Conservation (phyloP, 805 yeast genomes). For the Scheffersomyces lignosus region DNA sequence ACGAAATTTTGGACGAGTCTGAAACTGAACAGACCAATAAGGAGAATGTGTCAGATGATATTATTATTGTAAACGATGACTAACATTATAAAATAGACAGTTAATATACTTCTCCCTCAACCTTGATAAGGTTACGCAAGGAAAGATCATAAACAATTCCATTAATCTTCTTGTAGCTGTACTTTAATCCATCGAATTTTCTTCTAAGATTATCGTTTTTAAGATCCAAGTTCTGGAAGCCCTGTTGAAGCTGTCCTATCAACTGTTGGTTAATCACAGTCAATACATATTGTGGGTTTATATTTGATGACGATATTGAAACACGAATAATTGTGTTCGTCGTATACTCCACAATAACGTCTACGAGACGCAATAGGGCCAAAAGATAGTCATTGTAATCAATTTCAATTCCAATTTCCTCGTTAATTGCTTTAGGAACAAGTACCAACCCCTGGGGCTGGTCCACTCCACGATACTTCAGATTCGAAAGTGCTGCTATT, state of each 20-base stretch:
- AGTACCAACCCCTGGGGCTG: slow-evolving; percentile 21
- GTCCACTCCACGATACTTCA: neutral
- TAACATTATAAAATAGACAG: no score
- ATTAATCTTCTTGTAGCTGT: slow-evolving; percentile 25
- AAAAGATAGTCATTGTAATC: slow-evolving; percentile 23
- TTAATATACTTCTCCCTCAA: no score
- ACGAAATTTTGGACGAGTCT: neutral
- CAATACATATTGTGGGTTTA: slow-evolving; percentile 14
- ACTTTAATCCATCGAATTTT: slow-evolving; percentile 29
- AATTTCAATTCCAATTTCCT: slow-evolving; percentile 9
- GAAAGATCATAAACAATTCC: slow-evolving; percentile 26
- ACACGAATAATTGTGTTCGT: slow-evolving; percentile 21
- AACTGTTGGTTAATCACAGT: slow-evolving; percentile 21
- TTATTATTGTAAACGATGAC: no score
- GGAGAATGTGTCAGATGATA: neutral
- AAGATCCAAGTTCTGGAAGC: slow-evolving; percentile 28
- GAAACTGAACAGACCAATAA: neutral
- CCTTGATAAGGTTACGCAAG: no score
- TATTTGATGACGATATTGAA: slow-evolving; percentile 10
- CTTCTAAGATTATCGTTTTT: slow-evolving; percentile 28
- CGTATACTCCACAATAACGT: slow-evolving; percentile 25
- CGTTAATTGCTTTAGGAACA: slow-evolving; percentile 16
- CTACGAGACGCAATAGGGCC: slow-evolving; percentile 21
- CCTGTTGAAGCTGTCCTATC: slow-evolving; percentile 22
- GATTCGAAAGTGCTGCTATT: neutral